Percentiles rank a stretch among this genome's conserved stretches.
phyloP scores from a whole-genome alignment of 1,139 yeast genomes.

The Saccharomycopsis phalli region DNA sequence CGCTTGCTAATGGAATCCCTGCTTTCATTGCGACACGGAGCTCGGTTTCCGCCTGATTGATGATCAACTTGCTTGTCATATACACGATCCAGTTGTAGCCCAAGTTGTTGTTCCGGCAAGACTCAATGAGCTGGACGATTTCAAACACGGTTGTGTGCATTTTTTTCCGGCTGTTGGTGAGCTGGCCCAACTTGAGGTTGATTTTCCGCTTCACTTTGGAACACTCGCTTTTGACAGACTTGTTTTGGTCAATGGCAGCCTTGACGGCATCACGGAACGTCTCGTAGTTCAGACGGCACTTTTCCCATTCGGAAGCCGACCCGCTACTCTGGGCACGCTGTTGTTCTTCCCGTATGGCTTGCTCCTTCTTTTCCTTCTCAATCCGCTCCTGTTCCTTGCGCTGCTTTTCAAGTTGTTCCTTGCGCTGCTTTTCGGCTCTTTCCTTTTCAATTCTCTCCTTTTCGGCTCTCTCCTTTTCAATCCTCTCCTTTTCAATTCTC shows the following conservation, averaged over 20 bases:
- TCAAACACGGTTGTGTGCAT: constrained; percentile 36
- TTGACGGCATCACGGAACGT: constrained; percentile 11
- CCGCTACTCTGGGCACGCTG: constrained; percentile 4
- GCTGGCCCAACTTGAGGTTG: constrained; percentile 85
- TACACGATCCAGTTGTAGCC: constrained; percentile 70
- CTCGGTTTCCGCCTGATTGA: constrained; percentile 90
- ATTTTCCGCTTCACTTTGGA: constrained; percentile 55
- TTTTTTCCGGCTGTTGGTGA: constrained; percentile 64
- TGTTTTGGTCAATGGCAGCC: constrained; percentile 40
- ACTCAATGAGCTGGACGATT: constrained; percentile 1
- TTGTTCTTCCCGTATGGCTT: constrained; percentile 17
- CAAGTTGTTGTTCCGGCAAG: constrained; percentile 29
- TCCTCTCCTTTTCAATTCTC: not conserved
- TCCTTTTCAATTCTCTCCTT: constrained; percentile 4
- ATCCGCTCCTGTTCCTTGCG: constrained; percentile 17
- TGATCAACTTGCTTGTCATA: constrained; percentile 69
- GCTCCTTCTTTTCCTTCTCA: constrained; percentile 18
- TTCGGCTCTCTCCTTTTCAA: constrained; percentile 2
- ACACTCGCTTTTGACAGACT: constrained; percentile 32
- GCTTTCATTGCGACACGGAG: constrained; percentile 72
- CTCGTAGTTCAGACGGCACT: constrained; percentile 17
- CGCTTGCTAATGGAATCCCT: constrained; percentile 69
- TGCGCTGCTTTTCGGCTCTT: constrained; percentile 16
- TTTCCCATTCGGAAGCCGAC: constrained; percentile 18
- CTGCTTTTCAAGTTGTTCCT: constrained; percentile 22